Base-by-base conservation (phyloP, 2,329 filamentous ascomycete species). In the Curvularia hawaiiensis region DNA sequence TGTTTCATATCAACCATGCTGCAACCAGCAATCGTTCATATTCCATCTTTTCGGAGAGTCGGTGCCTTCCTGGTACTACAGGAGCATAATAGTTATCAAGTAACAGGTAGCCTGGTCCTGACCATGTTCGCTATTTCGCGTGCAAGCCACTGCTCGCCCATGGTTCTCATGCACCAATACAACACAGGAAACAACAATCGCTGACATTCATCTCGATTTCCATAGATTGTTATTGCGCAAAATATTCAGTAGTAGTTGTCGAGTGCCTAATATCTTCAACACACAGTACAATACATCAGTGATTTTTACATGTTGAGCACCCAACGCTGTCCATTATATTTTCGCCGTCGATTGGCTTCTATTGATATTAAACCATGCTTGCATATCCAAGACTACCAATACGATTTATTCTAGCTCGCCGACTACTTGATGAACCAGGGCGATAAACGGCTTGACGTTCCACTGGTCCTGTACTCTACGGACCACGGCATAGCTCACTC, bases 401-500 rank as follows among this genome's bases (percentile, higher is more conserved):
- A 55, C 59, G 53, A 20, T 51, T 6, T 57, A 57, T 11, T 38
- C 44, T 58, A 60, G 11, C 38, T 33, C n/a, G 49, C 45, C 22
- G 35, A 22, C 22, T 47, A 51, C 45, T 40, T 44, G 14, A 50
- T 48, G 39, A 24, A 52, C 12, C 24, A 16, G 6, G 41, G 40
- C 12, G 50, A 54, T 10, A 16, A 28, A 47, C 20, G 50, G 40
- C 11, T 18, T 18, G 20, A n/a, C 9, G 1, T 40, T 35, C 3
- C 50, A 38, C 18, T 50, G 44, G 18, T 39, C 40, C 44, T 8
- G 26, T 38, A 10, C 16, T 39, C 50, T 46, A 31, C 18, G 8
- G 24, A 50, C 39, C 24, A 35, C 33, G 44, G 43, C n/a, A 31
- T 45, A 26, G 44, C 20, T 18, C 43, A 31, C 10, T n/a, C 18